A percentile compares a stretch with the other conserved stretches of the same genome.
Evolutionary conservation across 176 grass and related monocot species (phyloP).

Genomic region (Musa beccarii): DNA sequence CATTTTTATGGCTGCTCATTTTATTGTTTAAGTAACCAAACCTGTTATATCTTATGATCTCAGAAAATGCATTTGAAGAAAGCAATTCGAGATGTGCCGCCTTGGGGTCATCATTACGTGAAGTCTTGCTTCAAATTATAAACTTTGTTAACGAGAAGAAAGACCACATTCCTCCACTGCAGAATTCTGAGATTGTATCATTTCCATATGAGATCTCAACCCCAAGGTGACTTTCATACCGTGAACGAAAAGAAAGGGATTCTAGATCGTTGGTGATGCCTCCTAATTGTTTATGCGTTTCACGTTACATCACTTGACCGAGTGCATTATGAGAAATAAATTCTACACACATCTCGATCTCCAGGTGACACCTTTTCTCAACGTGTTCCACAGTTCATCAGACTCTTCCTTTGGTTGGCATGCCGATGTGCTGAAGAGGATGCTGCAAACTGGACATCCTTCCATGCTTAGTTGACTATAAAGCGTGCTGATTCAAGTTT

Average conservation of each 20-base stretch:
- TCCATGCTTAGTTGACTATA: conserved; percentile 36
- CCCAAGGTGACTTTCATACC: conserved; percentile 50
- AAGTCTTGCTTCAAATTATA: conserved; percentile 87
- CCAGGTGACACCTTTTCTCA: conserved; percentile 72
- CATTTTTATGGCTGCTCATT: neutral
- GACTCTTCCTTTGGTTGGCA: conserved; percentile 69
- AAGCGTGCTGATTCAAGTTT: neutral
- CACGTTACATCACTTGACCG: neutral
- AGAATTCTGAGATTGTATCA: conserved; percentile 51
- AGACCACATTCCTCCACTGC: conserved; percentile 70
- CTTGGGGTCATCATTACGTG: conserved; percentile 44
- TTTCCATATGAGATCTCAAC: conserved; percentile 85
- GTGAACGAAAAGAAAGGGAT: neutral
- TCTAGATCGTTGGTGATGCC: neutral
- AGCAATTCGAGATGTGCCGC: conserved; percentile 49
- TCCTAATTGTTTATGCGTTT: neutral
- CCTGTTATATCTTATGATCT: conserved; percentile 10
- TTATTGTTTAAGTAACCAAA: neutral
- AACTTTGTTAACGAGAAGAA: conserved; percentile 87
- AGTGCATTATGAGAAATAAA: conserved; percentile 18
- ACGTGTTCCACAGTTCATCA: conserved; percentile 69
- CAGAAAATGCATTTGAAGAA: conserved; percentile 70
- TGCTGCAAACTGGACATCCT: conserved; percentile 55
- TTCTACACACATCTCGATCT: conserved; percentile 54
- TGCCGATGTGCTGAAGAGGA: conserved; percentile 41